Evolutionary conservation across 805 yeast genomes (phyloP), one percentile per base, ranked within the genome.

Genomic region (Cyberlindnera saturnus): DNA sequence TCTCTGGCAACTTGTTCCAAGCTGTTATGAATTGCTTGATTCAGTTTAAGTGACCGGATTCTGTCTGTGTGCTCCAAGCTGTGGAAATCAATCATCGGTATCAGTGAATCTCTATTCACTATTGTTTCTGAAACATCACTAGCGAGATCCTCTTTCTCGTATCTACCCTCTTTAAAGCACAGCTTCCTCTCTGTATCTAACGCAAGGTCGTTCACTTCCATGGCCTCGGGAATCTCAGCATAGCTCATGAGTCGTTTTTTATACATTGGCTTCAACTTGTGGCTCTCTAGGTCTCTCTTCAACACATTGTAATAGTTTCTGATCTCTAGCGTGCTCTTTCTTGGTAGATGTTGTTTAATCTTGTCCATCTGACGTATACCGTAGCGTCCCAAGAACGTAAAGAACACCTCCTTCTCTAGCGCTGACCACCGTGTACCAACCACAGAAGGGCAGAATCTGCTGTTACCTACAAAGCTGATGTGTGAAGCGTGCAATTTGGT

Each of bases 371-470:
- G 53, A 41, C 69, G 69, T 18, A 77, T 78, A 3, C 81, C 71
- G 50, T 66, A 71, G 30, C 80, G 60, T 1, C 74, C 69, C 29
- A 81, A 54, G 18, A 70, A 63, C 17, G 64, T 62, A 56, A 78
- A 81, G 56, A 81, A 81, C 13, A 43, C 33, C 17, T 73, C 74
- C 49, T 80, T 79, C 42, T 81, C 85, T 2, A 18, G 20, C 6
- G 40, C 42, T 4, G 43, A 23, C 52, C 52, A 49, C 11, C 31
- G 10, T 1, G 47, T 38, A 14, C 52, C 52, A 28, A 19, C 32
- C 6, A 29, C 15, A 13, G 14, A 14, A 7, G 33, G 39, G 17
- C 26, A 28, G 33, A 14, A 14, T 13, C 15, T 16, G 39, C 39
- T 37, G 30, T 28, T 15, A 13, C 39, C 39, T 1, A 18, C 23